Conservation (phyloP, 2,329 filamentous ascomycete genomes). For the Colletotrichum sojae region DNA sequence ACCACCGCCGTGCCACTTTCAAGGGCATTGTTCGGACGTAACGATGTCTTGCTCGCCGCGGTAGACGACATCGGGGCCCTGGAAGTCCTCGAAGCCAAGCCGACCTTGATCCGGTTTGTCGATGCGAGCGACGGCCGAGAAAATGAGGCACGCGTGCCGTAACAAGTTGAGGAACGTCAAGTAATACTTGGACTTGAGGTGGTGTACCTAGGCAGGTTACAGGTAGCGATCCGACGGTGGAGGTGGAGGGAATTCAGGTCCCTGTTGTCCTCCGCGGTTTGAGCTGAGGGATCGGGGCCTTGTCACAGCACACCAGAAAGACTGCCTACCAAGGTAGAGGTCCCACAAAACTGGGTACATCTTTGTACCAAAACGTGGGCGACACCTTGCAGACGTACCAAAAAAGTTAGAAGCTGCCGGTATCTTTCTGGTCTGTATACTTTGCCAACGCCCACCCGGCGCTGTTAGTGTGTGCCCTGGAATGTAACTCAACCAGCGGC, state of each 20-base stretch:
- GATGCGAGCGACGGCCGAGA: conserved; percentile 7
- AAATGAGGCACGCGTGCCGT: background rate
- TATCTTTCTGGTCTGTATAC: background rate
- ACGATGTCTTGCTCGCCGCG: conserved; percentile 6
- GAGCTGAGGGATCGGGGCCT: conserved; percentile 36
- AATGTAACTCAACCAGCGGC: conserved; percentile 28
- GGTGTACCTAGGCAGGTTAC: too few relatives aligned
- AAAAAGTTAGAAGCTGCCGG: background rate
- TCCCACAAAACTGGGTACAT: background rate
- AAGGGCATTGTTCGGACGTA: background rate
- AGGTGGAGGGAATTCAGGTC: conserved; percentile 3
- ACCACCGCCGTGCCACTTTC: background rate
- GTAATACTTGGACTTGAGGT: background rate
- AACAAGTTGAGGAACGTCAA: background rate
- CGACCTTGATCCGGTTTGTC: conserved; percentile 1
- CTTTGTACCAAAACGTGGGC: too few relatives aligned
- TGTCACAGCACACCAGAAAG: conserved; percentile 22
- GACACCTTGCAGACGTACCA: too few relatives aligned
- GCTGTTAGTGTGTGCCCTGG: conserved; percentile 10
- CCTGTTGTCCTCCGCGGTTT: conserved; percentile 7
- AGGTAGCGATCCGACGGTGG: background rate
- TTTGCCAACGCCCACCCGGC: background rate
- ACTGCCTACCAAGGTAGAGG: background rate
- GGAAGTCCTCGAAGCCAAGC: conserved; percentile 5
- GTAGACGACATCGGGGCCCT: background rate